Conservation (phyloP, 768 basidiomycete genomes). For the Rubroboletus satanas region DNA sequence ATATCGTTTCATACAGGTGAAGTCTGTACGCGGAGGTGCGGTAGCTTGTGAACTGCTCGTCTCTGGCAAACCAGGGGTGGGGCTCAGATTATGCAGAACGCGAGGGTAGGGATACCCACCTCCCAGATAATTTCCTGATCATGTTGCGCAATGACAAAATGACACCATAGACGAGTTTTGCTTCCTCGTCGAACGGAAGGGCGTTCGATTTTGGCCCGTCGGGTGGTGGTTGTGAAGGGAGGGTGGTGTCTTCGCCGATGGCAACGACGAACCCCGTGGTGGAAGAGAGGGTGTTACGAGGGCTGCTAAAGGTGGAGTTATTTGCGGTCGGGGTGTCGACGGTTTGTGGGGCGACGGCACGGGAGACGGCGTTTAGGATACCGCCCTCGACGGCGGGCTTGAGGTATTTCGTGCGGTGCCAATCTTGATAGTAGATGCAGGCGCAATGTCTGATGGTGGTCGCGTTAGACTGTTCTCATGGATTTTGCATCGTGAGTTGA, state of each 20-base stretch:
- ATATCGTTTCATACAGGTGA: conserved; percentile 86
- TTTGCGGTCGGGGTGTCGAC: conserved; percentile 33
- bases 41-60: conserved; percentile 89
- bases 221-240: conserved; percentile 15
- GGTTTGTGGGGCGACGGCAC: conserved; percentile 46
- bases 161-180: conserved; percentile 96
- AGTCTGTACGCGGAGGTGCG: conserved; percentile 90
- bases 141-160: conserved; percentile 88
- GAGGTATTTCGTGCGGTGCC: conserved; percentile 76
- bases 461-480: not conserved
- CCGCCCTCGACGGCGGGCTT: conserved; percentile 70
- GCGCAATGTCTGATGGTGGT: conserved; percentile 67
- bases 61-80: conserved; percentile 41
- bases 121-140: conserved; percentile 89
- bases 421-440: conserved; percentile 94
- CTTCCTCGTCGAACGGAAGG: conserved; percentile 94
- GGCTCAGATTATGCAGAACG: not conserved
- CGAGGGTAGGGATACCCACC: conserved; percentile 36
- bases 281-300: conserved; percentile 64
- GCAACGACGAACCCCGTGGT: conserved; percentile 69
- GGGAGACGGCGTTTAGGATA: conserved; percentile 77
- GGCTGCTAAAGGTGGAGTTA: conserved; percentile 47
- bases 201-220: conserved; percentile 39
- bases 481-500: not conserved
- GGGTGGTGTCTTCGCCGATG: conserved; percentile 41